Percentiles rank a stretch among this genome's conserved stretches.
phyloP scores from a whole-genome alignment of 257 asterid genomes.

The Eucommia ulmoides region DNA sequence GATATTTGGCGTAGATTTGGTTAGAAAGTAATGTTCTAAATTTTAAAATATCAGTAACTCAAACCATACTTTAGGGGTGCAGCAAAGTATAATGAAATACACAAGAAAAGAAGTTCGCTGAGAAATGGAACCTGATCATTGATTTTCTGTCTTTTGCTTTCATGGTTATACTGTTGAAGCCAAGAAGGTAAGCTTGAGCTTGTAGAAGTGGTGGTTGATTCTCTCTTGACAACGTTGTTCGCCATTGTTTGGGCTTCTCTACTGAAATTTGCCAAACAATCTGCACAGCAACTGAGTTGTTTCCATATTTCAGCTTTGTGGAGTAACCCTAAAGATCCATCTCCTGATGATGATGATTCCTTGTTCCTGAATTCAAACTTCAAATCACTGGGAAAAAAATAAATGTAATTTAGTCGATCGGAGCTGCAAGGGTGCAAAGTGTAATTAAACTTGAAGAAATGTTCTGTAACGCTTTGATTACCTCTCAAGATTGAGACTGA shows the following conservation, averaged over 20 bases:
- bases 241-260: conserved; percentile 22
- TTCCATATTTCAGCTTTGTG: conserved; percentile 15
- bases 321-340: conserved; percentile 13
- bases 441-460: neutral
- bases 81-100: too few species aligned
- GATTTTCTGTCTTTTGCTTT: too few species aligned
- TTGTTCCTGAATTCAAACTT: conserved; percentile 20
- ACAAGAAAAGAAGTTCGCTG: too few species aligned
- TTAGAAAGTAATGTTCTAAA: too few species aligned
- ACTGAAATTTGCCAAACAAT: conserved; percentile 34
- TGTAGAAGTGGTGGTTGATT: too few species aligned
- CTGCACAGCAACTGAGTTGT: conserved; percentile 30
- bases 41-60: too few species aligned
- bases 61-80: too few species aligned
- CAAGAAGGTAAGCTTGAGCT: conserved; percentile 55
- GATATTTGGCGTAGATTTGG: too few species aligned
- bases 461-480: conserved; percentile 4
- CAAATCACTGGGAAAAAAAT: conserved; percentile 13
- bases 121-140: too few species aligned
- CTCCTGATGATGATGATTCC: conserved; percentile 16
- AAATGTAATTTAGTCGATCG: neutral
- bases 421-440: neutral
- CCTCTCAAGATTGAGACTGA: conserved; percentile 56
- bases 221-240: conserved; percentile 10
- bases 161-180: too few species aligned